A percentile compares a stretch with the other conserved stretches of the same genome.
Conservation (phyloP, 148 eudicot species). For the Dysphania ambrosioides region DNA sequence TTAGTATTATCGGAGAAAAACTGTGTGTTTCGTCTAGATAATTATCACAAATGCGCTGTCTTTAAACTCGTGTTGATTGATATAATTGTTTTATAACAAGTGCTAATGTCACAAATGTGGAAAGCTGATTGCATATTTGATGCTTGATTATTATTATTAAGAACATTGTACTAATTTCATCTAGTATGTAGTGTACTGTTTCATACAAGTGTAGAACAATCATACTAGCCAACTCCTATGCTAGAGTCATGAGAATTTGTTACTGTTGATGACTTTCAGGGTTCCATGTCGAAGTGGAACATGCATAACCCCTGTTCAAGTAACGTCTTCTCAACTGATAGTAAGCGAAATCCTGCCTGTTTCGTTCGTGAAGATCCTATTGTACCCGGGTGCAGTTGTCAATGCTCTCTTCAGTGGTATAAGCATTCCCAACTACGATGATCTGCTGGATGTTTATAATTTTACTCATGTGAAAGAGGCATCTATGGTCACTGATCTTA, state of each 20-base stretch:
- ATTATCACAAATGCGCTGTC: no score
- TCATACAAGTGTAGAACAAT: neutral
- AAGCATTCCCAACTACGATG: slow-evolving; percentile 37
- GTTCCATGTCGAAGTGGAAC: slow-evolving; percentile 54
- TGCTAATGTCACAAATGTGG: no score
- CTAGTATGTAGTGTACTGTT: no score
- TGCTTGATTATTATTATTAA: neutral
- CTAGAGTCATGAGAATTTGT: neutral
- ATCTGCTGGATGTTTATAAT: slow-evolving; percentile 34
- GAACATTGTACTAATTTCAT: neutral
- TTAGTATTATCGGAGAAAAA: no score
- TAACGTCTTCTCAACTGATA: slow-evolving; percentile 46
- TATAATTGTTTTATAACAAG: no score
- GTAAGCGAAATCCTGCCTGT: slow-evolving; percentile 46
- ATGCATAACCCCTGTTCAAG: slow-evolving; percentile 50
- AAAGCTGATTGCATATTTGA: neutral
- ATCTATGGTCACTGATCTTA: slow-evolving; percentile 33
- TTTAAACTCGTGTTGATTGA: no score
- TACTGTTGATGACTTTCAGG: slow-evolving; percentile 27
- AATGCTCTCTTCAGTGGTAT: slow-evolving; percentile 33
- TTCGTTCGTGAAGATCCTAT: slow-evolving; percentile 34
- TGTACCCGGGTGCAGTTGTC: slow-evolving; percentile 53
- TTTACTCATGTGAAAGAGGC: slow-evolving; percentile 22
- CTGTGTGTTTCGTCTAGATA: no score
- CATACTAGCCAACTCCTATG: neutral